Evolutionary conservation across 2,329 filamentous ascomycete species (phyloP).

Genomic region (Monilinia aucupariae): DNA sequence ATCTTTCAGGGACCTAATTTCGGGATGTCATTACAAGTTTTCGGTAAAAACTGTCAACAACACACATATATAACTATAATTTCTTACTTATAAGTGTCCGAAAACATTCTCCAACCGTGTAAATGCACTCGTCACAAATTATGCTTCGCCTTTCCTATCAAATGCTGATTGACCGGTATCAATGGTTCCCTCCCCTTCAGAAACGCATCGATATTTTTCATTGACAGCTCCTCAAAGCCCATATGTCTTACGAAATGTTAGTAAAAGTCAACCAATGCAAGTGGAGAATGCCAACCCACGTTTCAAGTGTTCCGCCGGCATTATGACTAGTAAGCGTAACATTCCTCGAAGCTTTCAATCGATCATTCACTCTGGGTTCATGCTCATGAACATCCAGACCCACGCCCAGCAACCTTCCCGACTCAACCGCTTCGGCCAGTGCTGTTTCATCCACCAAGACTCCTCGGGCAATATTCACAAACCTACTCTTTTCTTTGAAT

Average conservation of each 20-base stretch:
- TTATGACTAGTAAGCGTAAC: conserved; percentile 61
- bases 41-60: no score
- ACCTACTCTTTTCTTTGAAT: conserved; percentile 50
- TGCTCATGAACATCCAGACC: conserved; percentile 60
- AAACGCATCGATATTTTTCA: conserved; percentile 61
- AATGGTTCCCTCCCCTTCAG: conserved; percentile 36
- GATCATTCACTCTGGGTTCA: conserved; percentile 44
- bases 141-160: conserved; percentile 16
- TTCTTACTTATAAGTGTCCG: background rate
- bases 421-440: conserved; percentile 52
- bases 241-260: conserved; percentile 32
- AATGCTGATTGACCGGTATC: conserved; percentile 34
- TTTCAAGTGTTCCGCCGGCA: conserved; percentile 61
- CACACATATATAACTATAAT: background rate
- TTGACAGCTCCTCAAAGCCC: conserved; percentile 62
- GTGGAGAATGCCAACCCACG: conserved; percentile 31
- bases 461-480: conserved; percentile 63
- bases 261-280: no score
- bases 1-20: no score
- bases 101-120: no score
- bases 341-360: conserved; percentile 30
- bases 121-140: background rate
- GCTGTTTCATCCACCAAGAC: conserved; percentile 61
- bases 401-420: conserved; percentile 45
- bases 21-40: no score